Base-by-base conservation (phyloP, 2,329 filamentous ascomycete species). In the Cladophialophora chaetospira region DNA sequence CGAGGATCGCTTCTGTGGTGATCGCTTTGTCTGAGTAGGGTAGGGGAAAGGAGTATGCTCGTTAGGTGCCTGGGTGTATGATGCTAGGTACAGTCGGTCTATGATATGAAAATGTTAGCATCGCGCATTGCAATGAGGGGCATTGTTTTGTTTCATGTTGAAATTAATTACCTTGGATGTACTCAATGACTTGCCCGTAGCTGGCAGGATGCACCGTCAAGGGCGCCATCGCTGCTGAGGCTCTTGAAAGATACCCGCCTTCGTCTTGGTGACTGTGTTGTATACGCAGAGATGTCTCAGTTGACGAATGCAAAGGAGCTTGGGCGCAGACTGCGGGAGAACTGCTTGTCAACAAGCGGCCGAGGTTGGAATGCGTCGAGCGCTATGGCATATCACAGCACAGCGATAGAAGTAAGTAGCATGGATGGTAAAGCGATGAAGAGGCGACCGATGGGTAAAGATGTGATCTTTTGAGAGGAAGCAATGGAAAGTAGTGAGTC, bases 61-160 rank as follows among this genome's bases (percentile, higher is more conserved):
- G 65, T 87, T 88, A 33, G 94, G 94, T 45, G 89, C 79, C 64
- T 90, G 86, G 51, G 88, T 85, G 74, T 97, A 99, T 35, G 93
- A 92, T 65, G 91, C 94, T 65, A 99, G 86, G 72, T 97, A 99
- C 48, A 99, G 82, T 56, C 93, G 91, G 77, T 97, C 94, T 96
- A 69, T 43, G 17, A 11, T 19, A 17, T 33, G 35, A 10, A 8
- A 42, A 21, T 21, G 51, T 64, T 45, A 63, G 60, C 40, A 26
- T 36, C 35, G 51, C 28, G 21, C 15, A 40, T 45, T 55, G 40
- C 78, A 75, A 66, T 72, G 62, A 31, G 67, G 66, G 50, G 66
- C 44, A 63, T 53, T 63, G 65, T 36, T 66, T 51, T 64, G 55
- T 55, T 65, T 60, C 63, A 66, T 64, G 48, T 23, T 6, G 21